phyloP scores from a whole-genome alignment of 2,329 filamentous ascomycete species.

The Niveomyces coronatus region DNA sequence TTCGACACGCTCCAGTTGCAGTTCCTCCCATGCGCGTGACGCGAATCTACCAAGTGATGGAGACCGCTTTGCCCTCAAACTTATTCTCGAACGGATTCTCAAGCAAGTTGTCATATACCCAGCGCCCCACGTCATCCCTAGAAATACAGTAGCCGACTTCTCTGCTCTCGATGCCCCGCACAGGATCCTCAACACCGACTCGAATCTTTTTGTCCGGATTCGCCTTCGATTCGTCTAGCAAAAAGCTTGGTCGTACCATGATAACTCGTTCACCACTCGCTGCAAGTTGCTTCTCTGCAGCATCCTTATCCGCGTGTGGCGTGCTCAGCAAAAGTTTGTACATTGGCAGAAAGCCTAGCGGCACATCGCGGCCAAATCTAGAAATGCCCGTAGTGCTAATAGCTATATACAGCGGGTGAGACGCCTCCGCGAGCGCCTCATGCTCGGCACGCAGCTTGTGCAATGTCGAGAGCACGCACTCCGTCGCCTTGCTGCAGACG shows the following conservation, averaged over 20 bases:
- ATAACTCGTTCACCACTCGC: slow-evolving; percentile 24
- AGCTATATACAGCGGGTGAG: slow-evolving; percentile 24
- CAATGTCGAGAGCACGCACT: slow-evolving; percentile 24
- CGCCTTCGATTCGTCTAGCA: slow-evolving; percentile 20
- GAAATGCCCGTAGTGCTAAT: slow-evolving; percentile 34
- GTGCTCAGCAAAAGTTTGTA: slow-evolving; percentile 30
- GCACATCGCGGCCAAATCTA: slow-evolving; percentile 28
- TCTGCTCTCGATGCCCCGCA: slow-evolving; percentile 22
- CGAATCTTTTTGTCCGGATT: slow-evolving; percentile 16
- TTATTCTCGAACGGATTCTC: slow-evolving; percentile 8
- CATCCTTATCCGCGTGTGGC: slow-evolving; percentile 37
- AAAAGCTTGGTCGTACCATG: slow-evolving; percentile 28
- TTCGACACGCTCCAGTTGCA: too few species aligned
- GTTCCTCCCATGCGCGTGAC: too few species aligned
- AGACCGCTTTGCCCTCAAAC: slow-evolving; percentile 21
- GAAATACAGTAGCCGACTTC: slow-evolving; percentile 32
- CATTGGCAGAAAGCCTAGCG: slow-evolving; percentile 30
- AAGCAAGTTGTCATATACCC: slow-evolving; percentile 29
- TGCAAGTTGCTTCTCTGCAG: slow-evolving; percentile 30
- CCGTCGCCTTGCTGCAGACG: slow-evolving; percentile 29
- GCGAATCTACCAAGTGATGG: slow-evolving; percentile 18
- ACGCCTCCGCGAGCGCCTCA: slow-evolving; percentile 15
- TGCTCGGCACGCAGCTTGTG: slow-evolving; percentile 13
- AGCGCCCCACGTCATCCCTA: slow-evolving; percentile 30
- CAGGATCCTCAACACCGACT: slow-evolving; percentile 23